A percentile compares a stretch with the other conserved stretches of the same genome.
phyloP scores from a whole-genome alignment of 2,329 filamentous ascomycete genomes.

The Cladosporium sphaerospermum region DNA sequence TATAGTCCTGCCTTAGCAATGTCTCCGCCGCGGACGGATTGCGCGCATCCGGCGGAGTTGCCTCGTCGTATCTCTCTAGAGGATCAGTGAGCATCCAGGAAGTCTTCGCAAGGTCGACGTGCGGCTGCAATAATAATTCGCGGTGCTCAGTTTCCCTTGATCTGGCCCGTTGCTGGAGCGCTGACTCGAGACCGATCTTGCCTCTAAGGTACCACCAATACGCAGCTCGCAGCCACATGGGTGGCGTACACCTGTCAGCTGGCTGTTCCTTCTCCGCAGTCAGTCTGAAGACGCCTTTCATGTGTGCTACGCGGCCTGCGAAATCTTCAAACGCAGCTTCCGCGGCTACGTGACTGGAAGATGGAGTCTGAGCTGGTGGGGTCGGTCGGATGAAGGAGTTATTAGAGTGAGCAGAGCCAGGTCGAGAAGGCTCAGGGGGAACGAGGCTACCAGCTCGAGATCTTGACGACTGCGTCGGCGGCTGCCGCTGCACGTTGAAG shows the following conservation, averaged over 20 bases:
- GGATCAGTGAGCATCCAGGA: conserved; percentile 64
- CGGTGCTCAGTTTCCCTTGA: conserved; percentile 38
- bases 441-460: background rate
- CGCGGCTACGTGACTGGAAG: conserved; percentile 34
- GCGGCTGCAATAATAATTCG: conserved; percentile 62
- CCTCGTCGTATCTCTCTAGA: conserved; percentile 22
- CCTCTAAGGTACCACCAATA: conserved; percentile 90
- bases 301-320: conserved; percentile 61
- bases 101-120: conserved; percentile 77
- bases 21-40: conserved; percentile 3
- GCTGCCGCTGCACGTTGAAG: background rate
- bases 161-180: conserved; percentile 52
- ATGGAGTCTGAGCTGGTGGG: background rate
- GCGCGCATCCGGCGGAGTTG: background rate
- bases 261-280: conserved; percentile 70
- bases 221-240: conserved; percentile 59
- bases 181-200: conserved; percentile 65
- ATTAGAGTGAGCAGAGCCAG: conserved; percentile 3
- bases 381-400: background rate
- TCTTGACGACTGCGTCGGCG: background rate
- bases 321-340: conserved; percentile 67
- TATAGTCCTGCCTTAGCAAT: conserved; percentile 10
- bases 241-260: conserved; percentile 54
- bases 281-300: conserved; percentile 68
- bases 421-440: background rate